Evolutionary conservation across 2,329 filamentous ascomycete species (phyloP).

Genomic region (Rhytidhysteron rufulum): DNA sequence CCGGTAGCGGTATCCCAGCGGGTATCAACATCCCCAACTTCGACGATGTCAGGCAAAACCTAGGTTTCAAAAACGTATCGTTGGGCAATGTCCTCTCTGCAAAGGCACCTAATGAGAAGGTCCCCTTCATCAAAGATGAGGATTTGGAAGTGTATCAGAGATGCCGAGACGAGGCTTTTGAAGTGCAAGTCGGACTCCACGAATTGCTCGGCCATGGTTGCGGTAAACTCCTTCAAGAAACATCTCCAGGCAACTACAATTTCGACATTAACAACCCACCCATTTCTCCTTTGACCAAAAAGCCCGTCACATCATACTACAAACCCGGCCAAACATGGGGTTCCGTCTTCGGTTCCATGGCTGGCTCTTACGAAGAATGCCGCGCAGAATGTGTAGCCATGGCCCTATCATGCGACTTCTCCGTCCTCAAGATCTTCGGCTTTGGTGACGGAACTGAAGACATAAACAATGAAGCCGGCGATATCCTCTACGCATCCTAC

Average conservation of each 20-base stretch:
- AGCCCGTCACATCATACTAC: constrained; percentile 83
- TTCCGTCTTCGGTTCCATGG: constrained; percentile 82
- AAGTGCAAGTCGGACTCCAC: constrained; percentile 93
- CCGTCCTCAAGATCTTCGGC: constrained; percentile 85
- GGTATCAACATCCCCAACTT: constrained; percentile 61
- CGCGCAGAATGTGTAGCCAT: constrained; percentile 92
- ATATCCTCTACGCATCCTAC: constrained; percentile 84
- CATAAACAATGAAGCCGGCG: constrained; percentile 72
- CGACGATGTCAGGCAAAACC: constrained; percentile 62
- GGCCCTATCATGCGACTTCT: constrained; percentile 83
- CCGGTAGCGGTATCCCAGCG: constrained; percentile 55
- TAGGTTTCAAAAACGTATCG: constrained; percentile 91
- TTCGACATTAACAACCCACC: constrained; percentile 82
- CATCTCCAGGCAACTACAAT: constrained; percentile 75
- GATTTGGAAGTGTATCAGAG: constrained; percentile 77
- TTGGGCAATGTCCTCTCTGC: constrained; percentile 90
- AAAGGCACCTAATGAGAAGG: constrained; percentile 85
- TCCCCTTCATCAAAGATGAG: constrained; percentile 79
- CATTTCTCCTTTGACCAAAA: constrained; percentile 70
- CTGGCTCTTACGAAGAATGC: constrained; percentile 90
- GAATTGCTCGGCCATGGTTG: constrained; percentile 87
- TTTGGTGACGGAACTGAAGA: constrained; percentile 74
- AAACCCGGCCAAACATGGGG: constrained; percentile 95
- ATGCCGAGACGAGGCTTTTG: constrained; percentile 83
- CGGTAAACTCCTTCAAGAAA: constrained; percentile 91